A percentile compares a stretch with the other conserved stretches of the same genome.
Evolutionary conservation across 164 flowering plant genomes (phyloP).

Genomic region (Magnolia changhungtana): DNA sequence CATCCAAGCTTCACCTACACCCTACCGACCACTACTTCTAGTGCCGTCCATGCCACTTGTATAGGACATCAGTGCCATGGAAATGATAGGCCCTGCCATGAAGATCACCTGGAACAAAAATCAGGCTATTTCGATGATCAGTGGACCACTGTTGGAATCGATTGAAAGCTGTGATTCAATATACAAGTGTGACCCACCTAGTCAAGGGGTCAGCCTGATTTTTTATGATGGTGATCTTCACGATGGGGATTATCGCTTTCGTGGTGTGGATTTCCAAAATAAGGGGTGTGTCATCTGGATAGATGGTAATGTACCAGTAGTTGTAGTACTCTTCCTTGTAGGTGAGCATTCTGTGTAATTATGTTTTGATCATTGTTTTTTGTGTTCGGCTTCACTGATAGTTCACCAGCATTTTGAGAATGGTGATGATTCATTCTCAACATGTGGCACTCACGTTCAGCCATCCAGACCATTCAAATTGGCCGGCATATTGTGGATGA

Average conservation of each 20-base stretch:
- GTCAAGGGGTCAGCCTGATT: background rate
- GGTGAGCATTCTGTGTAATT: background rate
- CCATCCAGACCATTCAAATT: too few species aligned
- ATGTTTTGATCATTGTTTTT: too few species aligned
- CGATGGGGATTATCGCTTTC: background rate
- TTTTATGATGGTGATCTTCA: too few species aligned
- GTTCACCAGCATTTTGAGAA: too few species aligned
- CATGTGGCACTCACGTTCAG: too few species aligned
- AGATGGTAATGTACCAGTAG: background rate
- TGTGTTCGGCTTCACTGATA: background rate
- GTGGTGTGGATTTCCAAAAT: background rate
- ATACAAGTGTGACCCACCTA: background rate
- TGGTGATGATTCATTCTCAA: too few species aligned
- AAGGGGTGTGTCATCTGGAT: background rate
- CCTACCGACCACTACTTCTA: background rate
- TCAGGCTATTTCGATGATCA: background rate
- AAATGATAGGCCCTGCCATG: background rate
- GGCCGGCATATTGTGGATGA: too few species aligned
- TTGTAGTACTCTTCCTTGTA: background rate
- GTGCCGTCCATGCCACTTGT: background rate
- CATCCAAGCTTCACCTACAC: background rate
- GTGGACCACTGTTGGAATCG: background rate
- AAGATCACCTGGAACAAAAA: background rate
- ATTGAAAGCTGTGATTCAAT: background rate
- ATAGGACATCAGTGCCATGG: background rate